phyloP scores from a whole-genome alignment of 2,329 filamentous ascomycete genomes.

The Calonectria leucothoes region DNA sequence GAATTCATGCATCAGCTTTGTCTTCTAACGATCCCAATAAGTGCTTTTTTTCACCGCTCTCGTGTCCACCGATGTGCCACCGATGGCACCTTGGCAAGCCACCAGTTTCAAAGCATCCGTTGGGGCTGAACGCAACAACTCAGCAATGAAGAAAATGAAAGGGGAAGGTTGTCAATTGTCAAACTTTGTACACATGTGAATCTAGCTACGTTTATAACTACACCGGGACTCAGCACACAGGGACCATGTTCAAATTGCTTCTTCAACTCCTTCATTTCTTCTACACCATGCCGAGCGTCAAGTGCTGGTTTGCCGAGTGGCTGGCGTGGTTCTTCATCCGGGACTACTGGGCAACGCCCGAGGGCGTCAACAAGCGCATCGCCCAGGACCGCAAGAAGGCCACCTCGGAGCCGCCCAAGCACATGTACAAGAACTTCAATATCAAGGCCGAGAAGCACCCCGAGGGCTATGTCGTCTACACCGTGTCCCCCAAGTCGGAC shows the following conservation, averaged over 20 bases:
- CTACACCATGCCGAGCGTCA: slow-evolving; percentile 41
- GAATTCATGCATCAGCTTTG: not conserved
- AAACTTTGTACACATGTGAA: not conserved
- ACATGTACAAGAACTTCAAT: slow-evolving; percentile 39
- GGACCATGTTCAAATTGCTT: not conserved
- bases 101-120: not conserved
- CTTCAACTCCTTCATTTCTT: not conserved
- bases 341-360: slow-evolving; percentile 38
- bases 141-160: not conserved
- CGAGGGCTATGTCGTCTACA: slow-evolving; percentile 39
- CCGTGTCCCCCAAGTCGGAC: slow-evolving; percentile 46
- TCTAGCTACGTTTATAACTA: not conserved
- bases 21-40: not conserved
- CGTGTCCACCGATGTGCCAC: slow-evolving; percentile 12
- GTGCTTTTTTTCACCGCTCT: slow-evolving; percentile 11
- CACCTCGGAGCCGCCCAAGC: slow-evolving; percentile 33
- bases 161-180: not conserved
- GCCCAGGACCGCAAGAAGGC: slow-evolving; percentile 34
- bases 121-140: not conserved
- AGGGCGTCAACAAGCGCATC: slow-evolving; percentile 40
- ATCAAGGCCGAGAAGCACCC: slow-evolving; percentile 39
- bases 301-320: slow-evolving; percentile 43
- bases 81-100: slow-evolving; percentile 9
- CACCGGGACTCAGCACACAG: not conserved
- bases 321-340: slow-evolving; percentile 42